Evolutionary conservation across 1,139 yeast species (phyloP), one percentile per base, ranked within the genome.

Genomic region (Entelexis sorbosivorans): DNA sequence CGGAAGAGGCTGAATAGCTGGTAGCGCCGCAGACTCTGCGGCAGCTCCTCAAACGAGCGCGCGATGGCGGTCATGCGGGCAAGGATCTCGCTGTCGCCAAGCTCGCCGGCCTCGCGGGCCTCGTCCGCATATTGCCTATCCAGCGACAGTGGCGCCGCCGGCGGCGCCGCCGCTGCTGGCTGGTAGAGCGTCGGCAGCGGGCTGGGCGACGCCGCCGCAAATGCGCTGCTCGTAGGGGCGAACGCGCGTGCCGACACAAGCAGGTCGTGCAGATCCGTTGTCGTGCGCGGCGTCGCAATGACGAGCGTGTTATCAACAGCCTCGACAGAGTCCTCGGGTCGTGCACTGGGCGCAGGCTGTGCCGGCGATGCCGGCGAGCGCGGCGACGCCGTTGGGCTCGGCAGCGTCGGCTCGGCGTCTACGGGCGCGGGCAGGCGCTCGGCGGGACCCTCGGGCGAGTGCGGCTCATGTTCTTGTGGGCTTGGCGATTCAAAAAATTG

Each of bases 1-100:
- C 81, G 81, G 38, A 91, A 67, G 47, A 89, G 68, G 56, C 74
- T 76, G 69, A 81, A 86, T 22, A 85, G 69, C 22, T 63, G 63
- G 51, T 65, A 65, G 28, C 63, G 57, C 51, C 64, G 65, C 45
- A 65, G 48, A n/a, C 61, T 63, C 16, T 62, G 59, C 3, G 73
- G 71, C 26, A 69, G 58, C 14, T 56, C 55, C 20, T 47, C 49
- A 38, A 53, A 53, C n/a, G 49, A 24, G 31, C 33, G 38, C n/a
- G 45, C 26, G 17, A 51, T 42, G 11, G 44, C 22, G 8, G 43
- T 26, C 19, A 51, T 38, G 17, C 48, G 53, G 13, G 32, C 44
- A 8, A 42, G 9, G 11, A 44, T 33, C 22, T 45, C 48, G 42
- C 8, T 20, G 38, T 36, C 24, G 31, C 22, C 17, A 3, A 20